Percentiles rank a stretch among this genome's conserved stretches.
Conservation (phyloP, 805 yeast species). For the Metschnikowia reukaufii region DNA sequence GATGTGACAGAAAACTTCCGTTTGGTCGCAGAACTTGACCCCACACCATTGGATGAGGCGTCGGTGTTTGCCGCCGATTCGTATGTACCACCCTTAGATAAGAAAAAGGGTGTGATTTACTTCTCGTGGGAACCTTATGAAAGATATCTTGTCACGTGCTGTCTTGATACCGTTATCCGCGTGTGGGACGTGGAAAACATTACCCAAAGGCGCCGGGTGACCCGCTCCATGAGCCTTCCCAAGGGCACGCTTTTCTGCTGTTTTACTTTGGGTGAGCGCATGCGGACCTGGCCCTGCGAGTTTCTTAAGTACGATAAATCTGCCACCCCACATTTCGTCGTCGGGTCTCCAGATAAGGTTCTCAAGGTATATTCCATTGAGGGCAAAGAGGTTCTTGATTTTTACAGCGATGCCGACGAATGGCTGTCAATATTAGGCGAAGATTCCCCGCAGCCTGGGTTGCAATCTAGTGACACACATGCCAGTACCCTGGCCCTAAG, state of each 20-base stretch:
- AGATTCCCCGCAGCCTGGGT: slow-evolving; percentile 2
- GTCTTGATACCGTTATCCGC: slow-evolving; percentile 67
- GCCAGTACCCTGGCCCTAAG: not conserved
- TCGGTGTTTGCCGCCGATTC: slow-evolving; percentile 28
- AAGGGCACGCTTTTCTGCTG: slow-evolving; percentile 27
- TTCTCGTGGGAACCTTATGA: slow-evolving; percentile 79
- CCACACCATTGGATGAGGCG: slow-evolving; percentile 29
- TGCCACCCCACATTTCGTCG: slow-evolving; percentile 49
- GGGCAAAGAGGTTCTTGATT: slow-evolving; percentile 44
- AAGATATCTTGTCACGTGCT: slow-evolving; percentile 62
- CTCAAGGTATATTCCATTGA: slow-evolving; percentile 39
- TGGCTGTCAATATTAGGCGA: slow-evolving; percentile 20
- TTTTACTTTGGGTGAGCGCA: slow-evolving; percentile 40
- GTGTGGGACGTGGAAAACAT: slow-evolving; percentile 61
- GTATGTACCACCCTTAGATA: slow-evolving; percentile 26
- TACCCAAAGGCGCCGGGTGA: slow-evolving; percentile 23
- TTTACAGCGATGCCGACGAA: slow-evolving; percentile 36
- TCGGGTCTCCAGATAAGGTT: slow-evolving; percentile 76
- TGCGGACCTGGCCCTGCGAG: slow-evolving; percentile 53
- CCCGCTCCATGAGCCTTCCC: slow-evolving; percentile 27
- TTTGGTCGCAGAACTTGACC: slow-evolving; percentile 30
- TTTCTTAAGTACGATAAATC: slow-evolving; percentile 52
- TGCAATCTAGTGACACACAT: slow-evolving; percentile 6
- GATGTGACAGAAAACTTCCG: slow-evolving; percentile 51
- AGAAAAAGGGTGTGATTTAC: slow-evolving; percentile 47